These are phyloP conservation scores for Platanthera zijinensis DNA, from an alignment of 106 monocot genomes.

Conservation along the genomic window DNA sequence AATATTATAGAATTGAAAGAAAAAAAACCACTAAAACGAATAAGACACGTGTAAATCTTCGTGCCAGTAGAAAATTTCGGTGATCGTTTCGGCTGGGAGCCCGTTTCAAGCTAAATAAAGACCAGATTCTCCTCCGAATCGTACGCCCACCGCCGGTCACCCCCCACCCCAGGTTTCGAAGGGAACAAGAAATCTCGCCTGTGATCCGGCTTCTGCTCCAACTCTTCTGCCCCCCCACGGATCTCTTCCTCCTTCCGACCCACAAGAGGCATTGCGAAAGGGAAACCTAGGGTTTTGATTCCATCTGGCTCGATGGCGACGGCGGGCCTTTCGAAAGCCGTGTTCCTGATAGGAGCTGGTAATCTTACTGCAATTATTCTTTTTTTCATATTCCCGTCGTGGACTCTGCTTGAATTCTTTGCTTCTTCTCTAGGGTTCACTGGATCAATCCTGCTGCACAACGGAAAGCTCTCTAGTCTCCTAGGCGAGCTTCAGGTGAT, in stretches of 20 bases:
- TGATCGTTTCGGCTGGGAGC: too few relatives aligned
- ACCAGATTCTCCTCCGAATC: not conserved
- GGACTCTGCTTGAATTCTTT: conserved; percentile 4
- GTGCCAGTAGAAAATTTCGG: too few relatives aligned
- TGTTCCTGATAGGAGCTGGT: conserved; percentile 65
- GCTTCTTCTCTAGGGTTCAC: conserved; percentile 29
- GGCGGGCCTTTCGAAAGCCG: conserved; percentile 59
- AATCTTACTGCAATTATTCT: not conserved
- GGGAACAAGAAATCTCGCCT: not conserved
- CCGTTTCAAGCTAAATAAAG: not conserved
- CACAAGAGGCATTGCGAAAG: not conserved
- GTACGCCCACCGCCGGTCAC: not conserved
- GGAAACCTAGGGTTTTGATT: not conserved
- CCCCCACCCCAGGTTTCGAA: not conserved
- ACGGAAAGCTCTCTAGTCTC: conserved; percentile 56
- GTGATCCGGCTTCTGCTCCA: conserved; percentile 1
- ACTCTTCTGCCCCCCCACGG: not conserved
- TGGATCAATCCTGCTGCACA: conserved; percentile 54
- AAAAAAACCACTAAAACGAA: too few relatives aligned
- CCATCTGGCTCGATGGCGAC: conserved; percentile 34
- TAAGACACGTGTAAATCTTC: too few relatives aligned
- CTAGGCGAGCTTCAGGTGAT: conserved; percentile 66
- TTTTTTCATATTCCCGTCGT: not conserved
- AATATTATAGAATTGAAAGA: too few relatives aligned
- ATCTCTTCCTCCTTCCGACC: not conserved